Conservation (phyloP, 805 yeast genomes). For the Vanderwaltozyma verrucispora region DNA sequence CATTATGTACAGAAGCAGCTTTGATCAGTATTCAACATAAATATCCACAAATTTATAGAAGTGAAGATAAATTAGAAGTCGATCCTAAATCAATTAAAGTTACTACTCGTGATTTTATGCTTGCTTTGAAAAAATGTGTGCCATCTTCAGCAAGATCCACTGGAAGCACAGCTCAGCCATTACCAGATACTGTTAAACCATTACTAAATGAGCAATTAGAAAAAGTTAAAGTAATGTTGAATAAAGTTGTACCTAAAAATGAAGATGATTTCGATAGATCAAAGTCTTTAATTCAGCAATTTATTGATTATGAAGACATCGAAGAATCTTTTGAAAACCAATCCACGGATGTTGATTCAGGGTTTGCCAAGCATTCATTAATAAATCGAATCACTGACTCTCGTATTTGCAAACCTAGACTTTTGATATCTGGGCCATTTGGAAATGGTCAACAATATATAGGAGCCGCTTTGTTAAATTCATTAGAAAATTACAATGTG, state of each 20-base stretch:
- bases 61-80: slow-evolving; percentile 61
- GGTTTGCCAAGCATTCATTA: slow-evolving; percentile 60
- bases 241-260: slow-evolving; percentile 49
- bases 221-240: slow-evolving; percentile 37
- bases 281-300: slow-evolving; percentile 26
- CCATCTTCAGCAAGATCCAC: slow-evolving; percentile 90
- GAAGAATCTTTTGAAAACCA: slow-evolving; percentile 18
- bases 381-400: slow-evolving; percentile 40
- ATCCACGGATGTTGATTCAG: slow-evolving; percentile 37
- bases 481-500: slow-evolving; percentile 80
- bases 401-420: slow-evolving; percentile 71
- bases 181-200: slow-evolving; percentile 64
- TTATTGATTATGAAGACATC: slow-evolving; percentile 24
- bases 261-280: slow-evolving; percentile 9
- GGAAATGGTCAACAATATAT: slow-evolving; percentile 87
- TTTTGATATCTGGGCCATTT: slow-evolving; percentile 57
- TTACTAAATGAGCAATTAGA: slow-evolving; percentile 45
- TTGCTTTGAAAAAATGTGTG: slow-evolving; percentile 74
- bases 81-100: slow-evolving; percentile 65
- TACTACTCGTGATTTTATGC: slow-evolving; percentile 72
- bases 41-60: slow-evolving; percentile 84
- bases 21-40: slow-evolving; percentile 81
- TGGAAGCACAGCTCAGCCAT: slow-evolving; percentile 59
- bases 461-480: slow-evolving; percentile 69
- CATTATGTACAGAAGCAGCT: slow-evolving; percentile 93